These are phyloP conservation scores for Botrytis fragariae DNA, from an alignment of 2,329 filamentous ascomycete genomes.

Conservation along the genomic window DNA sequence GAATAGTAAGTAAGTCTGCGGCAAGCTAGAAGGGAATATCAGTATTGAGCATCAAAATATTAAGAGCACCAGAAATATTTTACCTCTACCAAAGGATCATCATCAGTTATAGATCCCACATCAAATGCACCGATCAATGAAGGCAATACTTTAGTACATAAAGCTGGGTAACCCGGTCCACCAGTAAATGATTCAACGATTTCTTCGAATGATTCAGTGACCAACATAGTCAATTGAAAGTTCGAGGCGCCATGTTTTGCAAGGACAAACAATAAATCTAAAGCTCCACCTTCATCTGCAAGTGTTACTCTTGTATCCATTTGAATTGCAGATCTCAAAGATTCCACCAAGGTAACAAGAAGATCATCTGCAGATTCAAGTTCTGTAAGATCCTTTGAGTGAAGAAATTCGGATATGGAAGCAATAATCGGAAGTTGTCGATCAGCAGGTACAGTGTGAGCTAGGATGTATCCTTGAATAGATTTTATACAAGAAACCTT, in stretches of 20 bases:
- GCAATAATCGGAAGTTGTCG: conserved; percentile 60
- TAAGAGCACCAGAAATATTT: conserved; percentile 29
- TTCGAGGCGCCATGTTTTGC: conserved; percentile 86
- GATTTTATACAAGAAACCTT: conserved; percentile 89
- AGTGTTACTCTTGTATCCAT: conserved; percentile 75
- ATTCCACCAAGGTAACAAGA: conserved; percentile 84
- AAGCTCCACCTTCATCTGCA: conserved; percentile 66
- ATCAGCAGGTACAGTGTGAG: conserved; percentile 49
- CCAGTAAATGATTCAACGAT: conserved; percentile 70
- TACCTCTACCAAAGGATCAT: conserved; percentile 77
- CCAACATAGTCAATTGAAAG: conserved; percentile 84
- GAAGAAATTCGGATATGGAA: conserved; percentile 69
- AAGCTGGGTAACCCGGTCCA: conserved; percentile 66
- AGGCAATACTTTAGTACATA: conserved; percentile 84
- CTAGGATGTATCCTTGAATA: conserved; percentile 64
- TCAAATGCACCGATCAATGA: conserved; percentile 87
- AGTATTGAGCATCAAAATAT: conserved; percentile 23
- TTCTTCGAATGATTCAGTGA: conserved; percentile 89
- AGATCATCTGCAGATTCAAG: conserved; percentile 88
- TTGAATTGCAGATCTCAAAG: conserved; percentile 77
- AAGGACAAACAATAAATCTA: conserved; percentile 83
- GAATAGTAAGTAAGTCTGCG: conserved; percentile 75
- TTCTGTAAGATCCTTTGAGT: conserved; percentile 75
- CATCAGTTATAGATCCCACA: conserved; percentile 78
- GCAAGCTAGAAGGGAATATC: conserved; percentile 55